Evolutionary conservation across 1,284 basidiomycete species (phyloP).

Genomic region (Apiotrichum sp.): DNA sequence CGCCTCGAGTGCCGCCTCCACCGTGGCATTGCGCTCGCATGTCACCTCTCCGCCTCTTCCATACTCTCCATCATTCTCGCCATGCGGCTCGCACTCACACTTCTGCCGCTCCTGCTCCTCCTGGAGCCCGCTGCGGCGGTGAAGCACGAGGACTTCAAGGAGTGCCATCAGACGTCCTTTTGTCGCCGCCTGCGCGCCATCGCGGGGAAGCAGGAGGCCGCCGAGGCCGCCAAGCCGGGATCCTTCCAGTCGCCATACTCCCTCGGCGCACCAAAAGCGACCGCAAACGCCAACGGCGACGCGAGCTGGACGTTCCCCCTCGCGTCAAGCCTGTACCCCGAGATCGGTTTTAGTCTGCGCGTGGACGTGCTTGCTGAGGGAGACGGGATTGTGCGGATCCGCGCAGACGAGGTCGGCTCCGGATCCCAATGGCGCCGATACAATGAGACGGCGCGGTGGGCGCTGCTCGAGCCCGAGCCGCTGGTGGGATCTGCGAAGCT

Average conservation of each 20-base stretch:
- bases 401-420: conserved; percentile 76
- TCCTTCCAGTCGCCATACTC: conserved; percentile 79
- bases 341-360: conserved; percentile 70
- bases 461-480: conserved; percentile 62
- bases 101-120: conserved; percentile 8
- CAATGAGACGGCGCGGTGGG: conserved; percentile 83
- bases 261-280: conserved; percentile 55
- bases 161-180: conserved; percentile 81
- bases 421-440: conserved; percentile 63
- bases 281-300: conserved; percentile 41
- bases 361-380: conserved; percentile 63
- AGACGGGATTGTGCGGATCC: conserved; percentile 74
- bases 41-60: not conserved
- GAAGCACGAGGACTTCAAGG: conserved; percentile 76
- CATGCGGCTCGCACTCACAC: conserved; percentile 11
- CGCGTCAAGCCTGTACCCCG: conserved; percentile 71
- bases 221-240: conserved; percentile 33
- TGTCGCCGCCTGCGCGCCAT: conserved; percentile 80
- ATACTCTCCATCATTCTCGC: not conserved
- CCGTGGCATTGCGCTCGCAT: too few species aligned
- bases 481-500: conserved; percentile 40
- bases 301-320: conserved; percentile 57
- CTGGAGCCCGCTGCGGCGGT: conserved; percentile 31
- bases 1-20: too few species aligned
- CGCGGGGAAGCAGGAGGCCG: conserved; percentile 57